phyloP scores from a whole-genome alignment of 805 yeast species.

The Lipomyces japonicus region DNA sequence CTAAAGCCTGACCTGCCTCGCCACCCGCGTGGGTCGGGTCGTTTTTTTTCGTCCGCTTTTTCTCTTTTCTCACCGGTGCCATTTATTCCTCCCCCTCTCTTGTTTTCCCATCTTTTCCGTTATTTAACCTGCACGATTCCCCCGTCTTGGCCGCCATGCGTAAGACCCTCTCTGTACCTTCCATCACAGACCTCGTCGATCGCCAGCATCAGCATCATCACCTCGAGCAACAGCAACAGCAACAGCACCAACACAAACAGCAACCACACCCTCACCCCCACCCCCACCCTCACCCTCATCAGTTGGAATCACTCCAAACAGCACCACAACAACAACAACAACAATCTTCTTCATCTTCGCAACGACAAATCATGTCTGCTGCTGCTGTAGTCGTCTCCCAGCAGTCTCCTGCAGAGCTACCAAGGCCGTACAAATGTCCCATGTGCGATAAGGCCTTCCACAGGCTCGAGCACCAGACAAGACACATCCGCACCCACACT shows the following conservation, averaged over 20 bases:
- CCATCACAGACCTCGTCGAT: constrained; percentile 11
- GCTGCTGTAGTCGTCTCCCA: constrained; percentile 1
- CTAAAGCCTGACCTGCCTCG: too few species aligned
- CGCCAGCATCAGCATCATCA: not conserved
- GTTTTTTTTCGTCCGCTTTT: not conserved
- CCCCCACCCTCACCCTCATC: not conserved
- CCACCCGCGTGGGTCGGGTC: too few species aligned
- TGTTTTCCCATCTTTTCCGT: not conserved
- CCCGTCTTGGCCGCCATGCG: too few species aligned
- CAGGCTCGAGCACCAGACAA: constrained; percentile 83
- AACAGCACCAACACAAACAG: not conserved
- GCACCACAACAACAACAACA: not conserved
- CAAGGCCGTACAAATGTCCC: constrained; percentile 79
- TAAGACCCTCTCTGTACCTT: constrained; percentile 9
- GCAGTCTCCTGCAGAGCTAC: constrained; percentile 34
- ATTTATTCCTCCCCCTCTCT: not conserved
- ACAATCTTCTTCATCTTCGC: not conserved
- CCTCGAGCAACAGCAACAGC: not conserved
- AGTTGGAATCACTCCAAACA: not conserved
- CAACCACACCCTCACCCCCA: not conserved
- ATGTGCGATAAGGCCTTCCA: constrained; percentile 83
- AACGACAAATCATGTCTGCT: constrained; percentile 1
- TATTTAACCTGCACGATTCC: too few species aligned
- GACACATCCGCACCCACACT: constrained; percentile 89
- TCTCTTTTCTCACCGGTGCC: not conserved